A percentile compares a stretch with the other conserved stretches of the same genome.
Conservation (phyloP, 2,329 filamentous ascomycete genomes). For the Dothistroma pini region DNA sequence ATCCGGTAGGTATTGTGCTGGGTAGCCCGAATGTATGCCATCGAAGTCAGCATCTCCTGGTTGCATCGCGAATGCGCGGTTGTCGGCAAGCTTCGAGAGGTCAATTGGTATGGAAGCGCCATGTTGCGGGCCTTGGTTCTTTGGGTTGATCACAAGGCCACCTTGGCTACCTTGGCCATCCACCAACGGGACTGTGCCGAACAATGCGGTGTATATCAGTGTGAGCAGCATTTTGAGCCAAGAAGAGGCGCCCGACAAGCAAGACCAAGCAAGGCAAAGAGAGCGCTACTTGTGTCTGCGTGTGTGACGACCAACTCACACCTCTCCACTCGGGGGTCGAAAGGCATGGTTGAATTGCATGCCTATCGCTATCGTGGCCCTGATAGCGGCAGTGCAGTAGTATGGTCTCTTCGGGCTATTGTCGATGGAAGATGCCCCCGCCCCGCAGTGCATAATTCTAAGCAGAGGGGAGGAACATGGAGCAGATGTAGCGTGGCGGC, state of each 20-base stretch:
- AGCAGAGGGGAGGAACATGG: constrained; percentile 3
- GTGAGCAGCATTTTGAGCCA: neutral
- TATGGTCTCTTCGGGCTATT: neutral
- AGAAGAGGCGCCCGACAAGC: neutral
- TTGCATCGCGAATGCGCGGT: constrained; percentile 37
- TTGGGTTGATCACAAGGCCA: constrained; percentile 31
- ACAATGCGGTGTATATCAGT: constrained; percentile 3
- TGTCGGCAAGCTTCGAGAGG: constrained; percentile 32
- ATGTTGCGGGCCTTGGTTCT: constrained; percentile 22
- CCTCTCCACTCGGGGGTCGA: neutral
- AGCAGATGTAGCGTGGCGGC: neutral
- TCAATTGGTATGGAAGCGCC: constrained; percentile 27
- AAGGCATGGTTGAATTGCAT: constrained; percentile 11
- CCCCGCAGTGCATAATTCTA: constrained; percentile 6
- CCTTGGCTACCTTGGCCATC: constrained; percentile 27
- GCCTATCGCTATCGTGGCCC: constrained; percentile 17
- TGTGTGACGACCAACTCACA: neutral
- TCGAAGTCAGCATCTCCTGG: constrained; percentile 39
- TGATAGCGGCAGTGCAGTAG: constrained; percentile 1
- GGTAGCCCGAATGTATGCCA: constrained; percentile 37
- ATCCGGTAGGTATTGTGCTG: constrained; percentile 37
- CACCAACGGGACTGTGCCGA: constrained; percentile 15
- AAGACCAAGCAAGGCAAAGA: constrained; percentile 3
- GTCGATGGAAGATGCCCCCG: constrained; percentile 8
- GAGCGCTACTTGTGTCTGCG: constrained; percentile 20